Percentiles rank a stretch among this genome's conserved stretches.
Evolutionary conservation across 352 stramenopile species (phyloP).

Genomic region (Globisporangium ultimum): DNA sequence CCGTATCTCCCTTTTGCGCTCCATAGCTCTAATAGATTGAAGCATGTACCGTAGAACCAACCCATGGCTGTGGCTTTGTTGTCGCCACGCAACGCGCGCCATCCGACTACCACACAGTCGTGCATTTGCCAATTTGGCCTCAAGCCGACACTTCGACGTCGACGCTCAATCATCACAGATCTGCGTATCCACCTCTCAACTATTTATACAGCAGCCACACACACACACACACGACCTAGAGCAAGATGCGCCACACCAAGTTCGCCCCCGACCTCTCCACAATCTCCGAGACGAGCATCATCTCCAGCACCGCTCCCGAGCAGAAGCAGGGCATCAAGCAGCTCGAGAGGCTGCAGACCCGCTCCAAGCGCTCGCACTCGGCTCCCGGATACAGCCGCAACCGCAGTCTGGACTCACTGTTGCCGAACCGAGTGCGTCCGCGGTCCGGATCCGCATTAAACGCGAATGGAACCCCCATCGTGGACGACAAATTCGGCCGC

Average conservation of each 20-base stretch:
- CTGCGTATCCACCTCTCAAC: no score
- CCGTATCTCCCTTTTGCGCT: no score
- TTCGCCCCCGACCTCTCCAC: constrained; percentile 49
- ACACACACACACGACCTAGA: neutral
- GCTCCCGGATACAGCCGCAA: constrained; percentile 3
- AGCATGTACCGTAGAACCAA: no score
- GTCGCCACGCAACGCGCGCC: no score
- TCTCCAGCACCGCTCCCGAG: constrained; percentile 19
- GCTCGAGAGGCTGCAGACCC: constrained; percentile 12
- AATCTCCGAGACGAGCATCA: constrained; percentile 57
- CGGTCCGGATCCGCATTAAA: constrained; percentile 4
- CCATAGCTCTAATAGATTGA: no score
- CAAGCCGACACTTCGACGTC: no score
- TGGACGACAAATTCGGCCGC: constrained; percentile 43
- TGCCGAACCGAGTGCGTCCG: constrained; percentile 2
- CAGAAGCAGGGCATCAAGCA: constrained; percentile 7
- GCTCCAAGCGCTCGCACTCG: constrained; percentile 9
- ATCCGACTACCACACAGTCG: no score
- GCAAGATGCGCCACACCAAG: constrained; percentile 35
- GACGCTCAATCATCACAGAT: no score
- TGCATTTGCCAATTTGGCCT: no score
- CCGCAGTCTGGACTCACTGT: neutral
- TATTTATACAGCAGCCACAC: constrained; percentile 2
- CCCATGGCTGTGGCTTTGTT: no score
- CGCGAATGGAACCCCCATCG: constrained; percentile 1